Evolutionary conservation across 2,329 filamentous ascomycete genomes (phyloP).

Genomic region (Pseudogymnoascus sp.): DNA sequence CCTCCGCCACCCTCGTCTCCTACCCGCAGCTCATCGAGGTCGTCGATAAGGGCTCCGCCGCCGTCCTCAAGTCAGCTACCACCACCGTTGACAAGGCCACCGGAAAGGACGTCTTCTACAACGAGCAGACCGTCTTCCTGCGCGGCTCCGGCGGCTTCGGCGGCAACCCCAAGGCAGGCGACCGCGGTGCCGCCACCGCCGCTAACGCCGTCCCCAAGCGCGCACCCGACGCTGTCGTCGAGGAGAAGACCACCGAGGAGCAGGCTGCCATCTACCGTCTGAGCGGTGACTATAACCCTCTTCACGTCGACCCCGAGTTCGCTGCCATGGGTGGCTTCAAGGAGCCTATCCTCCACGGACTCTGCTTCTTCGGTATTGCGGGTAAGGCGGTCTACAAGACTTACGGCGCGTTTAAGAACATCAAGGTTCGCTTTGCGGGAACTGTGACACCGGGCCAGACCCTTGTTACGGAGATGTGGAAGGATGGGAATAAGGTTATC

Average conservation of each 20-base stretch:
- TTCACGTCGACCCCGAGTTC: slow-evolving; percentile 92
- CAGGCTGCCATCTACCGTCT: slow-evolving; percentile 91
- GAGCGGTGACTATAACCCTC: slow-evolving; percentile 90
- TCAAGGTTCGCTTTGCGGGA: slow-evolving; percentile 88
- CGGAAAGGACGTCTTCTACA: slow-evolving; percentile 92
- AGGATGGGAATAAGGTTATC: slow-evolving; percentile 69
- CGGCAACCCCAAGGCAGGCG: slow-evolving; percentile 67
- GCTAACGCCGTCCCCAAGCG: slow-evolving; percentile 73
- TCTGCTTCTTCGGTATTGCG: slow-evolving; percentile 88
- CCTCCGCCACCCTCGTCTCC: slow-evolving; percentile 68
- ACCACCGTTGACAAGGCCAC: slow-evolving; percentile 80
- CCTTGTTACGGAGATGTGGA: slow-evolving; percentile 93
- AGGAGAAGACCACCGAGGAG: slow-evolving; percentile 80
- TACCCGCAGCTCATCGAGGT: slow-evolving; percentile 83
- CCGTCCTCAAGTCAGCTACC: slow-evolving; percentile 71
- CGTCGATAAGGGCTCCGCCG: slow-evolving; percentile 89
- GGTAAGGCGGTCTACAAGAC: slow-evolving; percentile 83
- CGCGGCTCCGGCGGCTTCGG: slow-evolving; percentile 87
- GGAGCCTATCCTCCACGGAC: slow-evolving; percentile 88
- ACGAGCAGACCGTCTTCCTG: slow-evolving; percentile 89
- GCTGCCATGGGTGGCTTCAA: slow-evolving; percentile 95
- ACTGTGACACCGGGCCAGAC: slow-evolving; percentile 82
- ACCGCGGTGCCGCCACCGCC: slow-evolving; percentile 75
- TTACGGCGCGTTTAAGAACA: slow-evolving; percentile 79
- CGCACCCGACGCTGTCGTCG: slow-evolving; percentile 71